Conservation (phyloP, 352 stramenopile species). For the Phytophthora melonis region DNA sequence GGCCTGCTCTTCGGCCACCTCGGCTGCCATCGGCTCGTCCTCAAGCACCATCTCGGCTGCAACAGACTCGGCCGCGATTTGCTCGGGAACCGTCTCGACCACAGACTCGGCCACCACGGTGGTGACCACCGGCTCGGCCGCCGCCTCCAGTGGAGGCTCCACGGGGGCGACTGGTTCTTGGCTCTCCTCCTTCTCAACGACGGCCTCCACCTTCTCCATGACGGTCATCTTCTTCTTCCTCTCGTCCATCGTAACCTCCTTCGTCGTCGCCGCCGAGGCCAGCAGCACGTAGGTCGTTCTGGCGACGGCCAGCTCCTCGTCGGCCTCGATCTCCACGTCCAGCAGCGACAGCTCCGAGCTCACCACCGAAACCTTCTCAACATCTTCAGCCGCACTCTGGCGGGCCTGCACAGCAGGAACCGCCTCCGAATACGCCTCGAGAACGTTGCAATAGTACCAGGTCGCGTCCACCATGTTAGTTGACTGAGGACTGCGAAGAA, state of each 20-base stretch:
- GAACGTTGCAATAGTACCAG: constrained; percentile 45
- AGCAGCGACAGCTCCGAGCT: background rate
- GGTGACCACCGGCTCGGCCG: constrained; percentile 1
- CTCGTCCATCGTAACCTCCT: background rate
- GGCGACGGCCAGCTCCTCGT: constrained; percentile 34
- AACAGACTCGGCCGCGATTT: constrained; percentile 5
- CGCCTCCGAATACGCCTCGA: constrained; percentile 8
- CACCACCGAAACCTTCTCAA: constrained; percentile 5
- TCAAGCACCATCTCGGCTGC: background rate
- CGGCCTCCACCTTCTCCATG: background rate
- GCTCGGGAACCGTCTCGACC: constrained; percentile 1
- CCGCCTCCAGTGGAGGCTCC: background rate
- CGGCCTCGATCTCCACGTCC: background rate
- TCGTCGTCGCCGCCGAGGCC: constrained; percentile 11
- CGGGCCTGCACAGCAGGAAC: constrained; percentile 22
- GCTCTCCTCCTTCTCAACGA: background rate
- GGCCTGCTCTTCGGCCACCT: background rate
- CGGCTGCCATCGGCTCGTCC: background rate
- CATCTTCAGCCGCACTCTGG: constrained; percentile 16
- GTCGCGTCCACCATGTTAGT: constrained; percentile 26
- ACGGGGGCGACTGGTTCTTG: background rate
- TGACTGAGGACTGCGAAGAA: background rate
- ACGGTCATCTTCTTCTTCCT: background rate
- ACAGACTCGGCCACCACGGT: background rate
- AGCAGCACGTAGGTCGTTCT: constrained; percentile 29